Evolutionary conservation across 768 basidiomycete genomes (phyloP).

Genomic region (Asterophora parasitica): DNA sequence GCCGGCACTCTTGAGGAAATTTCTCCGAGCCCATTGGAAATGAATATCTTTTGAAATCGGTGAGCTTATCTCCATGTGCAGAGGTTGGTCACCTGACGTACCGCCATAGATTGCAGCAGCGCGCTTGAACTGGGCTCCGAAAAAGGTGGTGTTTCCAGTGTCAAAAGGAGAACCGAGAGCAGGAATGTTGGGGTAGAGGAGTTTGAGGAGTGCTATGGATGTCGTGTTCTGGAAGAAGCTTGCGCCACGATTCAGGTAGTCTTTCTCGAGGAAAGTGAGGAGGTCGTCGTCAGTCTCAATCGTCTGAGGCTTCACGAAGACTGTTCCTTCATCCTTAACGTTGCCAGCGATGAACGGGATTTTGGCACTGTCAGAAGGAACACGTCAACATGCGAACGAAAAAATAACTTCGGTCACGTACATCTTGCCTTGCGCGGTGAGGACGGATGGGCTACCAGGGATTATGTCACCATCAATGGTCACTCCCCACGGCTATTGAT

Average conservation of each 20-base stretch:
- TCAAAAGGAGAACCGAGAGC: conserved; percentile 37
- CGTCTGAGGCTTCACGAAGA: conserved; percentile 18
- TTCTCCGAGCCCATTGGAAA: conserved; percentile 18
- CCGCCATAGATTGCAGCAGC: conserved; percentile 17
- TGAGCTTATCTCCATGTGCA: neutral
- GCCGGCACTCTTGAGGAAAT: conserved; percentile 11
- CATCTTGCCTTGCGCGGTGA: conserved; percentile 17
- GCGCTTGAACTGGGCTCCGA: conserved; percentile 17
- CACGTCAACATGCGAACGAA: neutral
- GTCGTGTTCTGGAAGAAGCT: conserved; percentile 18
- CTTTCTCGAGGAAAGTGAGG: conserved; percentile 18
- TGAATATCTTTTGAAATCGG: conserved; percentile 12
- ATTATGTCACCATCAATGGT: conserved; percentile 18
- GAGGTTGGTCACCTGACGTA: neutral
- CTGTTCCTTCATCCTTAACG: conserved; percentile 18
- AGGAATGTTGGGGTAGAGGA: conserved; percentile 37
- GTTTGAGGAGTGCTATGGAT: conserved; percentile 18
- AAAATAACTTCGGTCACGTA: conserved; percentile 2
- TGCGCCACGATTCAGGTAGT: conserved; percentile 17
- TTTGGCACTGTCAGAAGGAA: conserved; percentile 6
- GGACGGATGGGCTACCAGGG: conserved; percentile 16
- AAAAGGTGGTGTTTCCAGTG: conserved; percentile 38
- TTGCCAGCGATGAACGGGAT: conserved; percentile 19
- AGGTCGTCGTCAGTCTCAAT: conserved; percentile 13
- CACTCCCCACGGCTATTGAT: conserved; percentile 15